These are phyloP conservation scores for Psilocybe subaeruginosa DNA, from an alignment of 768 basidiomycete genomes.

Conservation along the genomic window DNA sequence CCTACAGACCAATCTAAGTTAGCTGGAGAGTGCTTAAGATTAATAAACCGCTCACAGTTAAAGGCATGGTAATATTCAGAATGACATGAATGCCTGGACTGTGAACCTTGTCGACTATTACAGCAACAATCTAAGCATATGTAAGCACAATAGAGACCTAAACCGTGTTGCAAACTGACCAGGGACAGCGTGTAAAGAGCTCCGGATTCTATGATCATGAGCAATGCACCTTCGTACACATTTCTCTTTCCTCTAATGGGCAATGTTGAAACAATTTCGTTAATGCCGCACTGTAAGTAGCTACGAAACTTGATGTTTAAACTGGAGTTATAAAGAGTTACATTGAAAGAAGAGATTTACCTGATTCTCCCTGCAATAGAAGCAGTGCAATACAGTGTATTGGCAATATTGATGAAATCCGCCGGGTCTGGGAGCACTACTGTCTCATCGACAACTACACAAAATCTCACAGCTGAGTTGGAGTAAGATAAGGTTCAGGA, in stretches of 20 bases:
- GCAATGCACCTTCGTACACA: background rate
- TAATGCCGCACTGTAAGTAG: background rate
- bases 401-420: background rate
- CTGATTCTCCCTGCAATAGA: background rate
- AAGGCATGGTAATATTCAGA: background rate
- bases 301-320: background rate
- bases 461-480: background rate
- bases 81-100: constrained; percentile 1
- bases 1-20: background rate
- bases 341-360: background rate
- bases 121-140: background rate
- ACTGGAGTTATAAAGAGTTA: too few species aligned
- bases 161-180: background rate
- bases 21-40: too few species aligned
- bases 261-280: background rate
- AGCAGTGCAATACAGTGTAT: background rate
- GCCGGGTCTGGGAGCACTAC: background rate
- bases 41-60: background rate
- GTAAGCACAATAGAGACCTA: background rate
- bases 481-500: background rate
- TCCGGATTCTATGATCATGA: background rate
- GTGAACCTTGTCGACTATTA: constrained; percentile 1
- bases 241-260: background rate
- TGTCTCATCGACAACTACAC: background rate
- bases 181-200: background rate